Evolutionary conservation across 345 rosid genomes (phyloP), one percentile per base, ranked within the genome.

Genomic region (Nasturtium officinale): DNA sequence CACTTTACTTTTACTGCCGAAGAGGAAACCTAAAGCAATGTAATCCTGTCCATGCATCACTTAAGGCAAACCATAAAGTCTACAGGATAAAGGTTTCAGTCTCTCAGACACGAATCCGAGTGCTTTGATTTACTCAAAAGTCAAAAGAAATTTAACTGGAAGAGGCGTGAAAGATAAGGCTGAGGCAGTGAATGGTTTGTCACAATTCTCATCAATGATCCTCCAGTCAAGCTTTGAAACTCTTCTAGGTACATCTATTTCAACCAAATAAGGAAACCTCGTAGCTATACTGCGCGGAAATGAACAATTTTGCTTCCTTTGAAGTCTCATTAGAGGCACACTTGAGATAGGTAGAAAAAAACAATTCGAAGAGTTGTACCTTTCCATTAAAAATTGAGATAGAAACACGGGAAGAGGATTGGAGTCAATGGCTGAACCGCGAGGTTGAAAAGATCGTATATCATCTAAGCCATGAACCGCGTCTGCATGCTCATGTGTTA

Each of bases 31-130:
- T 72, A 95, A 79, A 64, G 81, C 88, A 68, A 95, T 52, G 73
- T 91, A 95, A 61, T 95, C 99, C 80, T 91, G 98, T 81, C 99
- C 99, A 77, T 95, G 99, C 96, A 95, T 87, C 69, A 95, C 99
- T 98, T 95, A 63, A 46, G 78, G 56, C 45, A 80, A 69, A 69
- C 11, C 55, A 69, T 52, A 18, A n/a, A 65, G 42, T 56, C 37
- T 33, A 53, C 5, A 0, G 16, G 46, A 13, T 15, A 40, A 61
- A 37, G 32, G 53, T 35, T 67, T 30, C 30, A 68, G 7, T 9
- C 28, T 35, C 70, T 30, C 30, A 68, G 7, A 12, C 28, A 38
- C 33, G 61, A 25, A 56, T 61, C 7, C 55, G 30, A 10, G 30
- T 45, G 15, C 29, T 20, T 67, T 50, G 21, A 10, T 69, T 2